These are phyloP conservation scores for Nepenthes gracilis DNA, from an alignment of 148 eudicot genomes.

Conservation along the genomic window DNA sequence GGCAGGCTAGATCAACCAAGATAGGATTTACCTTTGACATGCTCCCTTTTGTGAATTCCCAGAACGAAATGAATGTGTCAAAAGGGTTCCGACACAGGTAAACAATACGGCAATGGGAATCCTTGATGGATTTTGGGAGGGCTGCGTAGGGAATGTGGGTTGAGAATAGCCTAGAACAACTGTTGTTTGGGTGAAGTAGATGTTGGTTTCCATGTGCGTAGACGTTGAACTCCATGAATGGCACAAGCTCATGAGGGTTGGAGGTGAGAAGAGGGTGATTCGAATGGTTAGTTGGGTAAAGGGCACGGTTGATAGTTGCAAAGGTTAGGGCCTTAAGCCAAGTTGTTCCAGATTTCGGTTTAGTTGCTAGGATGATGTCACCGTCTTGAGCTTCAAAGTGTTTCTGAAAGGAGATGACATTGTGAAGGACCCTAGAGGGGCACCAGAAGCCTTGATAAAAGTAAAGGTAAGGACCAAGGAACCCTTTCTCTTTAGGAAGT, in stretches of 20 bases:
- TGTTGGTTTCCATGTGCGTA: constrained; percentile 7
- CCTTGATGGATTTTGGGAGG: constrained; percentile 2
- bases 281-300: constrained; percentile 3
- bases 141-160: constrained; percentile 13
- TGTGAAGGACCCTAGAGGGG: constrained; percentile 1
- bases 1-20: too few relatives aligned
- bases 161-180: constrained; percentile 10
- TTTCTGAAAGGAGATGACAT: constrained; percentile 4
- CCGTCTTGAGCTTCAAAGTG: constrained; percentile 2
- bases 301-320: neutral
- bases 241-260: constrained; percentile 32
- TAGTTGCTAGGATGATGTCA: constrained; percentile 6
- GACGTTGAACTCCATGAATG: constrained; percentile 16
- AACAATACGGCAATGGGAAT: constrained; percentile 11
- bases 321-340: constrained; percentile 12
- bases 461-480: constrained; percentile 5
- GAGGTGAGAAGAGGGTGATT: constrained; percentile 24
- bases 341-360: constrained; percentile 15
- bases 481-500: constrained; percentile 3
- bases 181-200: neutral
- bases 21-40: too few relatives aligned
- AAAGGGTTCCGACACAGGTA: constrained; percentile 12
- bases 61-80: constrained; percentile 10
- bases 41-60: neutral
- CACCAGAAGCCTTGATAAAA: constrained; percentile 17